phyloP scores from a whole-genome alignment of 1,139 yeast species.

The Geotrichum restrictum region DNA sequence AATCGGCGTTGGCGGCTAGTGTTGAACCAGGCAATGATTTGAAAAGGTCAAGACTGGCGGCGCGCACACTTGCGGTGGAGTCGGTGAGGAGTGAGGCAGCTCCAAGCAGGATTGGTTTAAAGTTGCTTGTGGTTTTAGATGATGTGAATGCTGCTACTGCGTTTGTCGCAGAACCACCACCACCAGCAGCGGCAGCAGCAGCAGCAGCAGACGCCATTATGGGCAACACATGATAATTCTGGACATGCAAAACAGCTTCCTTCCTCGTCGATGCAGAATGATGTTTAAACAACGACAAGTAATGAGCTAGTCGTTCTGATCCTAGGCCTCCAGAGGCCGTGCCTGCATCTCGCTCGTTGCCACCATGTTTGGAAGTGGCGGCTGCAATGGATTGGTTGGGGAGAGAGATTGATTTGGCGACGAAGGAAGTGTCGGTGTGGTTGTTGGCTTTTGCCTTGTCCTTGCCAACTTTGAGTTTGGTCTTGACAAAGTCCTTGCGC shows the following conservation, averaged over 20 bases:
- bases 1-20: slow-evolving; percentile 65
- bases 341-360: too few relatives aligned
- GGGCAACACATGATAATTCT: slow-evolving; percentile 24
- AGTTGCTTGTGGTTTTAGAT: slow-evolving; percentile 30
- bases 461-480: slow-evolving; percentile 87
- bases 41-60: slow-evolving; percentile 52
- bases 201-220: slow-evolving; percentile 17
- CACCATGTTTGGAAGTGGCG: background rate
- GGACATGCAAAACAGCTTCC: slow-evolving; percentile 53
- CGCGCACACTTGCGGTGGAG: slow-evolving; percentile 59
- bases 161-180: slow-evolving; percentile 44
- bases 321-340: too few relatives aligned
- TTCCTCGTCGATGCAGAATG: slow-evolving; percentile 70
- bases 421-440: slow-evolving; percentile 80
- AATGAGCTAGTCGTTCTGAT: slow-evolving; percentile 36
- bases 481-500: slow-evolving; percentile 61
- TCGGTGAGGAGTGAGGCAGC: slow-evolving; percentile 60
- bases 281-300: slow-evolving; percentile 66
- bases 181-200: background rate
- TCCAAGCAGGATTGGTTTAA: slow-evolving; percentile 56
- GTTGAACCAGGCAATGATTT: slow-evolving; percentile 40
- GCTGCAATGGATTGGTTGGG: slow-evolving; percentile 34
- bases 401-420: slow-evolving; percentile 49
- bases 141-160: background rate
- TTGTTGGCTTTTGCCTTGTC: slow-evolving; percentile 65